Base-by-base conservation (phyloP, 2,329 filamentous ascomycete genomes). In the Arthrocladium fulminans region DNA sequence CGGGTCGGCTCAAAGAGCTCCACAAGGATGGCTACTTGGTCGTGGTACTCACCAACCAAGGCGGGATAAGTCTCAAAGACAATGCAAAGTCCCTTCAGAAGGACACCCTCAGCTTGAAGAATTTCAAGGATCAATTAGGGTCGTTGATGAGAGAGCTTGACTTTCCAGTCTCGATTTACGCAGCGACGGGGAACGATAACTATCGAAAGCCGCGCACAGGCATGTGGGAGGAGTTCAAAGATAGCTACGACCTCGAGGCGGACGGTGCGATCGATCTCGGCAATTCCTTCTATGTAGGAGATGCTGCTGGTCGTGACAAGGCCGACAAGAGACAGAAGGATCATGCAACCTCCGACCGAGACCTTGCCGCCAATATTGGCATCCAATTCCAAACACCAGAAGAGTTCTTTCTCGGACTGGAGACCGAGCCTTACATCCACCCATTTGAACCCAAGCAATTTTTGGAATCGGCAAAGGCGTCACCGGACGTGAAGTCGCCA, bases 11-110 rank as follows among this genome's bases (percentile, higher is more conserved):
- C 15, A 78, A 75, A 55, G 70, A 81, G 51, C 71, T 97, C 1
- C 77, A 87, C 59, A 71, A 79, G 9, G 77, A 92, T 56, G 87
- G 81, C 76, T 86, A 86, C 65, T 77, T 77, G 39, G 67, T 97
- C 10, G 77, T 87, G 15, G 78, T 97, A 41, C 68, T 98, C 43
- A 94, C 86, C 53, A 98, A 98, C 64, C 92, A 98, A 66, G 89
- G 76, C 43, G 88, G 85, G 12, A 73, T 98, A 38, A 84, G 77
- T 13, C 70, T 97, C 2, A 84, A 84, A 54, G 75, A 79, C 15
- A 79, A 87, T 46, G 69, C 81, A n/a, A 92, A 88, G 59, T 71
- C 73, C 2, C 77, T 84, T 3, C 86, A 84, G 57, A 70, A 68
- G 24, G 75, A 81, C 59, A 80, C 80, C 51, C 82, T 82, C 50